phyloP scores from a whole-genome alignment of 192 early-diverging fungal genomes.

The Phlyctochytrium planicorne region DNA sequence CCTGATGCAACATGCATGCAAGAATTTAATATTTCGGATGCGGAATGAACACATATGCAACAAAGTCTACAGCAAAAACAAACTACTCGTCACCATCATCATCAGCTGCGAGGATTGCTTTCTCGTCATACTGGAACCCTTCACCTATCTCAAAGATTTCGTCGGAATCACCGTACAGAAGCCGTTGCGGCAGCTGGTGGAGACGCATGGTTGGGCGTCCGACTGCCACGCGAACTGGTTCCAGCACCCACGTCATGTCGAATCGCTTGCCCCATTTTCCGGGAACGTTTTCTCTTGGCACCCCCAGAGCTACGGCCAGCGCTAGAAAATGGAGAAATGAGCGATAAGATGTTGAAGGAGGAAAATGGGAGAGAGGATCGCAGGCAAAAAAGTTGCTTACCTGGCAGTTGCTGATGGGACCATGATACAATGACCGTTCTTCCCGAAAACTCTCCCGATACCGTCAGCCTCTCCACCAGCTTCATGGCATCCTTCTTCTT shows the following conservation, averaged over 20 bases:
- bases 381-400: no score
- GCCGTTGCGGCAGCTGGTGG: constrained; percentile 33
- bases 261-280: constrained; percentile 51
- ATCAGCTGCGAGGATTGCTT: neutral
- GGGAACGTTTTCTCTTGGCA: constrained; percentile 25
- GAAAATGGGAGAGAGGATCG: no score
- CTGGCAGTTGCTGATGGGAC: constrained; percentile 50
- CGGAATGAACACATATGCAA: no score
- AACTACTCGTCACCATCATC: neutral
- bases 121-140: constrained; percentile 2
- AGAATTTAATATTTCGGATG: no score
- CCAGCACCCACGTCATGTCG: constrained; percentile 52
- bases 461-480: constrained; percentile 14
- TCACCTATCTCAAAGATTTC: constrained; percentile 10
- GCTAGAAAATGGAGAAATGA: no score
- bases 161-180: constrained; percentile 44
- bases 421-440: constrained; percentile 44
- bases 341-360: no score
- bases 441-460: constrained; percentile 17
- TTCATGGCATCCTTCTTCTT: constrained; percentile 27
- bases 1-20: no score
- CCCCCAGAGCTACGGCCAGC: constrained; percentile 37
- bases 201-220: constrained; percentile 3
- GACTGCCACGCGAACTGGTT: neutral
- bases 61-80: no score